phyloP scores from a whole-genome alignment of 139 green algal genomes.

The Picochlorum sp. region DNA sequence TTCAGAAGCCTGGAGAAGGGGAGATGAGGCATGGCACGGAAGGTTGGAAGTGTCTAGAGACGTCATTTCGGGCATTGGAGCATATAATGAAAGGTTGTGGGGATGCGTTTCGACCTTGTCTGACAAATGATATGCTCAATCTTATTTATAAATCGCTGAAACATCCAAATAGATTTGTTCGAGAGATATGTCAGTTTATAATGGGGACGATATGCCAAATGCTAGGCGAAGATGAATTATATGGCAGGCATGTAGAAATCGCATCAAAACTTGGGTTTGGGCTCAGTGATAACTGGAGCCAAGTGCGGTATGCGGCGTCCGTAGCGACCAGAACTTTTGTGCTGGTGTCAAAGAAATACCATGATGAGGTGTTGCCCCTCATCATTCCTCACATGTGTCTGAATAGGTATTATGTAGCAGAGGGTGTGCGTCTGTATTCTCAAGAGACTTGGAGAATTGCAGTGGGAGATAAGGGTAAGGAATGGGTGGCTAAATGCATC shows the following conservation, averaged over 20 bases:
- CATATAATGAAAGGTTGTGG: conserved; percentile 47
- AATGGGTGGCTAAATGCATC: conserved; percentile 36
- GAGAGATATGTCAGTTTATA: conserved; percentile 53
- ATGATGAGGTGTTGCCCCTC: conserved; percentile 29
- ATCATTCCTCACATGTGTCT: conserved; percentile 81
- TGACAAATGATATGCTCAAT: conserved; percentile 11
- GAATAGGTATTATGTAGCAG: conserved; percentile 88
- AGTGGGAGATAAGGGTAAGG: conserved; percentile 49
- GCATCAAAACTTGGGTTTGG: conserved; percentile 15
- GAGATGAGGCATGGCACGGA: conserved; percentile 80
- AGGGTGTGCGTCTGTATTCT: conserved; percentile 76
- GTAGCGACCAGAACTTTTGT: conserved; percentile 62
- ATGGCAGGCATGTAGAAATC: neutral
- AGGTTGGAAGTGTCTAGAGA: conserved; percentile 84
- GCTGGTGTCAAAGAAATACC: conserved; percentile 6
- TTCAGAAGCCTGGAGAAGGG: conserved; percentile 40
- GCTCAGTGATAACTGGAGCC: conserved; percentile 80
- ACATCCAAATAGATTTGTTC: conserved; percentile 85
- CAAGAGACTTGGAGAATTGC: conserved; percentile 64
- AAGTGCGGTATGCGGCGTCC: conserved; percentile 73
- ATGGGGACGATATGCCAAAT: conserved; percentile 41
- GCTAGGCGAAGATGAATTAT: conserved; percentile 14
- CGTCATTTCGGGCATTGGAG: conserved; percentile 44
- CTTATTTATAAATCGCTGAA: conserved; percentile 37
- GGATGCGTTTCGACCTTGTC: conserved; percentile 16